phyloP scores from a whole-genome alignment of 2,329 filamentous ascomycete species.

The Bertia moriformis region DNA sequence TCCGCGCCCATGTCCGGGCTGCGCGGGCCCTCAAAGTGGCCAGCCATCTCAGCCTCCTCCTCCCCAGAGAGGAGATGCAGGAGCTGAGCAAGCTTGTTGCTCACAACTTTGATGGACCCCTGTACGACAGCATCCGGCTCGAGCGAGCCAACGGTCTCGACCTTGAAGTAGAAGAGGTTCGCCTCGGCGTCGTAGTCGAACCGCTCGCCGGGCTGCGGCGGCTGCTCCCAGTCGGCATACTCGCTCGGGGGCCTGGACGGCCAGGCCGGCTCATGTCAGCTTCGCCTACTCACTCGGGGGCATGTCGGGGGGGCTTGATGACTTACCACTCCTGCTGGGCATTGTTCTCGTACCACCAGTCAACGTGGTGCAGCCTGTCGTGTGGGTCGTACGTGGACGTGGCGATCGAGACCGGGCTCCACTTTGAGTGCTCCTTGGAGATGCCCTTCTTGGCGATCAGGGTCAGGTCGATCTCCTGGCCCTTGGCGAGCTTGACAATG shows the following conservation, averaged over 20 bases:
- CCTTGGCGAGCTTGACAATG: constrained; percentile 78
- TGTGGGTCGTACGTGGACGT: constrained; percentile 97
- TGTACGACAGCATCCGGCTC: constrained; percentile 82
- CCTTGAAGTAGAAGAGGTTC: constrained; percentile 77
- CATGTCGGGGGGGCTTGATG: too few species aligned
- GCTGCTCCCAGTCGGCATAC: constrained; percentile 68
- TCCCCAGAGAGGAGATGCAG: constrained; percentile 50
- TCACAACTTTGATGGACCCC: constrained; percentile 74
- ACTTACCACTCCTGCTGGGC: constrained; percentile 70
- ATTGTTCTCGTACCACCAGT: constrained; percentile 89
- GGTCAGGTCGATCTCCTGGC: constrained; percentile 76
- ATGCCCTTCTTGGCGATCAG: constrained; percentile 98
- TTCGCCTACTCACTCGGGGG: too few species aligned
- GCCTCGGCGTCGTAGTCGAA: constrained; percentile 87
- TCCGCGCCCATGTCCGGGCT: constrained; percentile 36
- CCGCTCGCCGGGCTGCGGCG: constrained; percentile 64
- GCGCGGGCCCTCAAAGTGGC: constrained; percentile 13
- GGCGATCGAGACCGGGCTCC: constrained; percentile 82
- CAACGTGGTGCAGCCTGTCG: constrained; percentile 84
- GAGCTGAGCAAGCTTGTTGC: constrained; percentile 75
- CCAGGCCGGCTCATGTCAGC: too few species aligned
- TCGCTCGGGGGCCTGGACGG: constrained; percentile 22
- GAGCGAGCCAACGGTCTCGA: constrained; percentile 76
- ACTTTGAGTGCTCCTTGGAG: constrained; percentile 96
- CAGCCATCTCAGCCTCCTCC: constrained; percentile 43